A percentile compares a stretch with the other conserved stretches of the same genome.
These are phyloP conservation scores for Mycena metata DNA, from an alignment of 768 basidiomycete genomes.

Conservation along the genomic window DNA sequence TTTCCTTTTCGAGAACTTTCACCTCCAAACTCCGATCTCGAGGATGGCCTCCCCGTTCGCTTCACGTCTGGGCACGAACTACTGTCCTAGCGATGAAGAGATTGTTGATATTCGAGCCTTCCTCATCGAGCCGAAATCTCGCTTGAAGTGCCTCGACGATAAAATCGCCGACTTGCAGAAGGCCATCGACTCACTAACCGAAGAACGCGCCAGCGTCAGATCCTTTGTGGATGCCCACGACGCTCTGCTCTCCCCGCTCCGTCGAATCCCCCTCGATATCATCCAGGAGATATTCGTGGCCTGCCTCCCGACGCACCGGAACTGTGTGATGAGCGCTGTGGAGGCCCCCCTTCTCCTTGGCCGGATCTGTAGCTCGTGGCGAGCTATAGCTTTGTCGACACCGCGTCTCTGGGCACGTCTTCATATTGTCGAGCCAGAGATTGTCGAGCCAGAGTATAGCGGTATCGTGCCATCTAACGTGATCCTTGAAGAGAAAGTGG, in stretches of 20 bases:
- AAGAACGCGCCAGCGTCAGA: neutral
- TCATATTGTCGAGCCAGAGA: slow-evolving; percentile 29
- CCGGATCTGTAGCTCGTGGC: slow-evolving; percentile 33
- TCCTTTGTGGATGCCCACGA: slow-evolving; percentile 6
- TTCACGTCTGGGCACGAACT: too few species aligned
- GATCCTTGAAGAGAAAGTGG: neutral
- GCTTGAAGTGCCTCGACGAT: too few species aligned
- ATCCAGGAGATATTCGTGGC: slow-evolving; percentile 29
- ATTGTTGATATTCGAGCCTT: too few species aligned
- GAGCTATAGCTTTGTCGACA: slow-evolving; percentile 13
- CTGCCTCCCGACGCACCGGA: slow-evolving; percentile 27
- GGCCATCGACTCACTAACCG: slow-evolving; percentile 1
- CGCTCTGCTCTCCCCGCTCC: slow-evolving; percentile 11
- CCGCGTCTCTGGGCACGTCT: slow-evolving; percentile 28
- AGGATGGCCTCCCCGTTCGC: too few species aligned
- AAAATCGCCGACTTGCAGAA: too few species aligned
- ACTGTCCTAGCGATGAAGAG: too few species aligned
- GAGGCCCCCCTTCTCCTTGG: slow-evolving; percentile 32
- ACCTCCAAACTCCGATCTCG: too few species aligned
- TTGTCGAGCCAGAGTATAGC: too few species aligned
- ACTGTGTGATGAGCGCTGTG: slow-evolving; percentile 21
- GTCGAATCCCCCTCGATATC: slow-evolving; percentile 9
- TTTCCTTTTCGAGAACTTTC: too few species aligned
- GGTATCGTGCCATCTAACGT: too few species aligned
- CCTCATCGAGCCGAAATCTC: too few species aligned